Base-by-base conservation (phyloP, 2,329 filamentous ascomycete genomes). In the Paraconiothyrium brasiliense region DNA sequence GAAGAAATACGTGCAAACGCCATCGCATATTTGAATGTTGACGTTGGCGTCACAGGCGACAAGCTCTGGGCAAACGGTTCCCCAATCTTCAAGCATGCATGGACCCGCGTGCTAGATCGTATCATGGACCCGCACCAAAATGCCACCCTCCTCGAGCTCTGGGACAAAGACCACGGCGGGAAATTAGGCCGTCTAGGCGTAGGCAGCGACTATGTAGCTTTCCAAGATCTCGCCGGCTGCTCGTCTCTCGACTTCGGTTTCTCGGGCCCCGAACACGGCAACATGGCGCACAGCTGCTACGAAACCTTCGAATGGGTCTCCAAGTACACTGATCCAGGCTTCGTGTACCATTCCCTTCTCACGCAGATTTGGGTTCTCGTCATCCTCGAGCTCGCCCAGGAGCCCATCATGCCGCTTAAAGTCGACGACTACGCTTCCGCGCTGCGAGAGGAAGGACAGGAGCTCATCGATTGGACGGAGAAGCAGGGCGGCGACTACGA, bases 1-100 rank as follows among this genome's bases (percentile, higher is more conserved):
- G 89, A 94, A 0, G 77, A 82, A 3, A 84, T 99, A 7, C 90
- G 92, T 46, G 82, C 86, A 20, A 86, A 95, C 69, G 94, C 87
- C 0, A 88, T 92, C 65, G 94, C 92, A 10, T 99, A 99, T 73
- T 84, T 99, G 67, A 99, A 99, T 73, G 89, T 99, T 44, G 94
- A 94, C 75, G 87, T 89, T 1, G 94, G 90, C 37, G 89, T 98
- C 4, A 86, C 87, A 2, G 95, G 95, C 6, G 80, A 83, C 57
- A 84, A 90, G 11, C 93, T 99, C 73, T 85, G 86, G 66, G 94
- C 92, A 9, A 84, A 90, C 6, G 95, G 91, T 22, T 95, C 92
- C 4, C 95, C 95, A 0, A 81, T 96, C 35, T 93, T 95, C 75
- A 83, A 89, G 64, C 88, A 88, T 66, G 84, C 92, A 1, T 85